phyloP scores from a whole-genome alignment of 345 rosid species.

The Aethionema arabicum region DNA sequence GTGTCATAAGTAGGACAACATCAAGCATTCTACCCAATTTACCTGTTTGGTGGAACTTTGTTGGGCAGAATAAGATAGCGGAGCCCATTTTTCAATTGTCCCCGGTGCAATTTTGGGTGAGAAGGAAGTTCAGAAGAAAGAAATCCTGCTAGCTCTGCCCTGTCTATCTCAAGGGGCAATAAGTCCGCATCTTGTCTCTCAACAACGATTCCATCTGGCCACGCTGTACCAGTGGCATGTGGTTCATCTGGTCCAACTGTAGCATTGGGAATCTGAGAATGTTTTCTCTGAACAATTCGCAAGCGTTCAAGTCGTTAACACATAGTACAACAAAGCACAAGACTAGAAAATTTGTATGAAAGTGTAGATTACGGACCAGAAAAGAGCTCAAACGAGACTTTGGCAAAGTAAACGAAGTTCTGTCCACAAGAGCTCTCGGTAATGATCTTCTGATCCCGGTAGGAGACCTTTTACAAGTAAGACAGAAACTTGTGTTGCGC shows the following conservation, averaged over 20 bases:
- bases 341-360: background rate
- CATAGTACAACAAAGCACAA: conserved; percentile 13
- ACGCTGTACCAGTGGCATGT: conserved; percentile 84
- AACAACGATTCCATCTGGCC: conserved; percentile 66
- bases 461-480: conserved; percentile 40
- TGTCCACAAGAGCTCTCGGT: conserved; percentile 57
- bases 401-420: conserved; percentile 52
- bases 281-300: conserved; percentile 47
- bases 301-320: conserved; percentile 4
- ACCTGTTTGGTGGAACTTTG: conserved; percentile 97
- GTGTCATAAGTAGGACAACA: background rate
- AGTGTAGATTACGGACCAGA: conserved; percentile 45
- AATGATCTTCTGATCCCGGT: conserved; percentile 37
- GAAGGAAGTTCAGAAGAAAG: conserved; percentile 73
- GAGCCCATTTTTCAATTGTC: conserved; percentile 90
- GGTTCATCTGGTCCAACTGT: conserved; percentile 98
- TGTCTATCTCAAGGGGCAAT: conserved; percentile 48
- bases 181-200: conserved; percentile 72
- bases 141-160: conserved; percentile 52
- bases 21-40: conserved; percentile 7
- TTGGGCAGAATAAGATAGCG: conserved; percentile 93
- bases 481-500: conserved; percentile 44
- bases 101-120: conserved; percentile 83
- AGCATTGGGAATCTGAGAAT: conserved; percentile 50
- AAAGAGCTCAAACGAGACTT: conserved; percentile 34